Evolutionary conservation across 1,139 yeast genomes (phyloP).

Genomic region (Geotrichum siamense): DNA sequence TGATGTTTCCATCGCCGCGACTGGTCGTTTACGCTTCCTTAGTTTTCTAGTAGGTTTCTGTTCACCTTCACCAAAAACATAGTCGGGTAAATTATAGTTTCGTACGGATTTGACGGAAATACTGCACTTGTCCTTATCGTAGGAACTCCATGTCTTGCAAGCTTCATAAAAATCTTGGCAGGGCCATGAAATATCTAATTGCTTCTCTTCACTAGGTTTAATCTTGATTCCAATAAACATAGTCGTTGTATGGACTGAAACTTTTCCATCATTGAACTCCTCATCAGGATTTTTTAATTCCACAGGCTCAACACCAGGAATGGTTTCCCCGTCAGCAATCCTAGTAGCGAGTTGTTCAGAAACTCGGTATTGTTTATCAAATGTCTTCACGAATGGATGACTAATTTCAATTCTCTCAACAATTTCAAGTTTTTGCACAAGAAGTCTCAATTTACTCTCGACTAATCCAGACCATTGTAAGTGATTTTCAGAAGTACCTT

Average conservation of each 20-base stretch:
- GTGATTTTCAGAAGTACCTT: slow-evolving; percentile 69
- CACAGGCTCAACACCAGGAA: slow-evolving; percentile 20
- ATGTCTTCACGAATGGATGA: slow-evolving; percentile 82
- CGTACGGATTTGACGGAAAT: slow-evolving; percentile 69
- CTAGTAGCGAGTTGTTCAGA: slow-evolving; percentile 47
- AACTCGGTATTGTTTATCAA: slow-evolving; percentile 50
- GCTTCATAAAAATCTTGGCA: slow-evolving; percentile 80
- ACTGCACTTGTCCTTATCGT: slow-evolving; percentile 51
- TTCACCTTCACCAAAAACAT: slow-evolving; percentile 78
- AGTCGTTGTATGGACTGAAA: slow-evolving; percentile 57
- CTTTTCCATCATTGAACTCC: slow-evolving; percentile 31
- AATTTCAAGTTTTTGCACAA: slow-evolving; percentile 76
- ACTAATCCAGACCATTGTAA: slow-evolving; percentile 87
- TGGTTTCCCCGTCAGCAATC: slow-evolving; percentile 43
- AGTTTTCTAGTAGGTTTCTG: slow-evolving; percentile 52
- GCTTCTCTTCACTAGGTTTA: slow-evolving; percentile 33
- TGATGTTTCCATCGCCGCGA: neutral
- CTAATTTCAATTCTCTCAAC: slow-evolving; percentile 71
- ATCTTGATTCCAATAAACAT: slow-evolving; percentile 75
- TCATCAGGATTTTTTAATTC: slow-evolving; percentile 26
- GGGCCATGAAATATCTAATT: slow-evolving; percentile 82
- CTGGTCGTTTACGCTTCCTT: slow-evolving; percentile 42
- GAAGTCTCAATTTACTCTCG: slow-evolving; percentile 73
- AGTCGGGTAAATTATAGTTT: slow-evolving; percentile 69
- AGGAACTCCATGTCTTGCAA: slow-evolving; percentile 67